Conservation (phyloP, 257 asterid genomes). For the Anisodus acutangulus region DNA sequence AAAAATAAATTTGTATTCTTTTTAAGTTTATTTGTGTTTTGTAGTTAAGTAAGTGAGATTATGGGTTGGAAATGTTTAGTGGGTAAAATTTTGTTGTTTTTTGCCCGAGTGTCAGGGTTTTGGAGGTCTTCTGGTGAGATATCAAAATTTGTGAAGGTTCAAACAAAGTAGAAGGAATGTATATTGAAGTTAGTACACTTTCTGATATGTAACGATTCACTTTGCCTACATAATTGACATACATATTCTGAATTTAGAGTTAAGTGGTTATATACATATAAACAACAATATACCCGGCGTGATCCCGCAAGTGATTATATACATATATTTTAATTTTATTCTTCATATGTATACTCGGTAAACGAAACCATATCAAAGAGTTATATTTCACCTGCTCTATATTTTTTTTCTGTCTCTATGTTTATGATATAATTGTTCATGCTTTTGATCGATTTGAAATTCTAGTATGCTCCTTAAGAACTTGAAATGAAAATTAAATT, state of each 20-base stretch:
- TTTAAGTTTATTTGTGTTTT: too few relatives aligned
- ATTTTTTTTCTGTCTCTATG: too few relatives aligned
- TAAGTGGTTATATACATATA: too few relatives aligned
- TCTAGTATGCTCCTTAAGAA: neutral
- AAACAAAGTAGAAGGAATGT: neutral
- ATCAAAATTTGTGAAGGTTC: neutral
- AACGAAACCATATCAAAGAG: too few relatives aligned
- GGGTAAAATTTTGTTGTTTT: neutral
- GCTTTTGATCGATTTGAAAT: too few relatives aligned
- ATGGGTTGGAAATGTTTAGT: neutral
- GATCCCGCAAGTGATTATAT: too few relatives aligned
- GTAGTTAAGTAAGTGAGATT: constrained; percentile 23
- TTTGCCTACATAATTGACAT: neutral
- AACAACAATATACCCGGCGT: too few relatives aligned
- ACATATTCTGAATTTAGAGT: neutral
- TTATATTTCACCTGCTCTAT: too few relatives aligned
- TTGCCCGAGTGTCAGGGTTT: neutral
- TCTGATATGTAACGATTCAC: constrained; percentile 34
- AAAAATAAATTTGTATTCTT: neutral
- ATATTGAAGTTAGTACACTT: too few relatives aligned
- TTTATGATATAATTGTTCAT: too few relatives aligned
- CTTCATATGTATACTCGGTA: neutral
- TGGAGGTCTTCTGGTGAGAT: constrained; percentile 7
- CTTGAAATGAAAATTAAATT: neutral
- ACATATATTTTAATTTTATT: too few relatives aligned